A percentile compares a stretch with the other conserved stretches of the same genome.
These are phyloP conservation scores for Malus asiatica DNA, from an alignment of 306 rosid species.

Conservation along the genomic window DNA sequence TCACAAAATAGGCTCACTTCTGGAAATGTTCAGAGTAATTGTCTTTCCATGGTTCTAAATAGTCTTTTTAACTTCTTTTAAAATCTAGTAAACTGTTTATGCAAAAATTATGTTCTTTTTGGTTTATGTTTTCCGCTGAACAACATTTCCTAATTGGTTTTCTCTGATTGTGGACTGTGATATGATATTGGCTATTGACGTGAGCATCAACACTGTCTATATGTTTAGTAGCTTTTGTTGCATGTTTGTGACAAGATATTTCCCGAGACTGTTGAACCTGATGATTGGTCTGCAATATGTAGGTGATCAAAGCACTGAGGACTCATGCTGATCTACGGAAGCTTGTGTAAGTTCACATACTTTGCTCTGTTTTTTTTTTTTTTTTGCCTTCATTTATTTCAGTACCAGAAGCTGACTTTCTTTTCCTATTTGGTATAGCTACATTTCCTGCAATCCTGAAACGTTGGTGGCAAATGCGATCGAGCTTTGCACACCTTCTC, in stretches of 20 bases:
- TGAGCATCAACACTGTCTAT: background rate
- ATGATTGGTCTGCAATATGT: conserved; percentile 23
- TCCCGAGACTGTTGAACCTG: conserved; percentile 1
- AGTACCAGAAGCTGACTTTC: conserved; percentile 16
- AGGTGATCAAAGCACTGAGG: conserved; percentile 89
- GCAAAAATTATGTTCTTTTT: background rate
- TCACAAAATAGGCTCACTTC: background rate
- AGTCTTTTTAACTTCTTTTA: background rate
- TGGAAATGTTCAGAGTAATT: no score
- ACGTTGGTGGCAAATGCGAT: conserved; percentile 92
- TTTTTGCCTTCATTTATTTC: background rate
- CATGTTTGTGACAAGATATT: background rate
- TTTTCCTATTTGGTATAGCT: conserved; percentile 45
- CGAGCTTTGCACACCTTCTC: conserved; percentile 90
- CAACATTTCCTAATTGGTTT: background rate
- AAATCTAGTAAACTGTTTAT: background rate
- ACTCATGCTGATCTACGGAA: conserved; percentile 63
- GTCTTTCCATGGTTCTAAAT: background rate
- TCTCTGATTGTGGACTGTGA: background rate
- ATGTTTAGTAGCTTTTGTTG: background rate
- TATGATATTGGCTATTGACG: background rate
- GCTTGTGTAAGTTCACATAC: conserved; percentile 71
- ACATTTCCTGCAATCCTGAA: conserved; percentile 96
- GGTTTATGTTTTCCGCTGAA: background rate
- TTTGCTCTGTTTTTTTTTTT: conserved; percentile 1